Conservation (phyloP, 805 yeast species). For the Yarrowia divulgata region DNA sequence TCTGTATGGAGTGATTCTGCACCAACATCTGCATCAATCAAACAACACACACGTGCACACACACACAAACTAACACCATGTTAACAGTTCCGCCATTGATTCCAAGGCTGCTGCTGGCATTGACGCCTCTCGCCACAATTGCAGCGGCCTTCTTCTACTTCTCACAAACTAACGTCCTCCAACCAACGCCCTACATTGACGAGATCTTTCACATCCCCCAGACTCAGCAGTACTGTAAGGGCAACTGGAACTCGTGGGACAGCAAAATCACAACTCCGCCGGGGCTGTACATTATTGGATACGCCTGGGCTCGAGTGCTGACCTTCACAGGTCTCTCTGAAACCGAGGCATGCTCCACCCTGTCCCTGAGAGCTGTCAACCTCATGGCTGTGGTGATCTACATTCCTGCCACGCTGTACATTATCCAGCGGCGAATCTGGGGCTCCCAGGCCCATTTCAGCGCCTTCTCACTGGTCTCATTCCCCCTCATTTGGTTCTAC, state of each 20-base stretch:
- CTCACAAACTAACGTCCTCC: constrained; percentile 21
- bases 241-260: constrained; percentile 76
- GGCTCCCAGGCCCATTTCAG: constrained; percentile 54
- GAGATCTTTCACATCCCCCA: constrained; percentile 89
- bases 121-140: constrained; percentile 30
- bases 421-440: constrained; percentile 46
- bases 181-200: constrained; percentile 53
- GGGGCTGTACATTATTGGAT: constrained; percentile 71
- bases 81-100: constrained; percentile 21
- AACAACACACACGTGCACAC: not conserved
- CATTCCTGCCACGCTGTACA: constrained; percentile 53
- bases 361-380: constrained; percentile 63
- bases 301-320: constrained; percentile 45
- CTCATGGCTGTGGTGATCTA: constrained; percentile 53
- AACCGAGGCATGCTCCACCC: constrained; percentile 48
- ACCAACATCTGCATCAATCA: not conserved
- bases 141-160: constrained; percentile 16
- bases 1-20: constrained; percentile 11
- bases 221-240: constrained; percentile 68
- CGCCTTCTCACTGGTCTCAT: constrained; percentile 53
- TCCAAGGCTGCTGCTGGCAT: constrained; percentile 29
- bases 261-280: constrained; percentile 96
- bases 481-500: constrained; percentile 78
- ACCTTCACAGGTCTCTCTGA: constrained; percentile 45
- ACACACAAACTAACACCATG: constrained; percentile 2